phyloP scores from a whole-genome alignment of 495 filamentous ascomycete species.

The Aspergillus egyptiacus region DNA sequence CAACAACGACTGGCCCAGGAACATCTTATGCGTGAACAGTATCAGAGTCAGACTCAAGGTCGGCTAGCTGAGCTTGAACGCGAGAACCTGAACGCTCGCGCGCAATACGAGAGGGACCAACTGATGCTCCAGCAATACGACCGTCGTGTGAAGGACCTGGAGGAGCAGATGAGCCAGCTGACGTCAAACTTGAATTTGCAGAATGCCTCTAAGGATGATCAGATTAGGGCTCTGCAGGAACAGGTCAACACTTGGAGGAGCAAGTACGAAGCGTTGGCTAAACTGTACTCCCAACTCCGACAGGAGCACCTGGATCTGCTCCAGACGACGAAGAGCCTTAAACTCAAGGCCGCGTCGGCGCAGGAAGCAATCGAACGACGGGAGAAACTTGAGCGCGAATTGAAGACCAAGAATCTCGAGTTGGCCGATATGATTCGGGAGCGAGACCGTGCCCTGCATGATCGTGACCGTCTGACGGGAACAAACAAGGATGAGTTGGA shows the following conservation, averaged over 20 bases:
- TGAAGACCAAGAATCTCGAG: constrained; percentile 98
- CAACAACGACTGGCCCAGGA: constrained; percentile 89
- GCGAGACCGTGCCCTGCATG: constrained; percentile 88
- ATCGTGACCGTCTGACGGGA: constrained; percentile 77
- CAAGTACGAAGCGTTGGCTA: constrained; percentile 94
- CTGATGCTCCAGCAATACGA: constrained; percentile 97
- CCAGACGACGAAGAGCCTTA: constrained; percentile 90
- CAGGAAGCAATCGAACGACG: constrained; percentile 93
- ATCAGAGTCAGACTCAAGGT: constrained; percentile 85
- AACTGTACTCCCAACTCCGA: constrained; percentile 92
- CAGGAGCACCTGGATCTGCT: constrained; percentile 92
- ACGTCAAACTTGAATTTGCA: constrained; percentile 82
- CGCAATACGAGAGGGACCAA: constrained; percentile 95
- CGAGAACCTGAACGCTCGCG: constrained; percentile 88
- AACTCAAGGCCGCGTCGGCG: constrained; percentile 91
- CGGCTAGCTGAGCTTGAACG: constrained; percentile 88
- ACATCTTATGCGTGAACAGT: constrained; percentile 79
- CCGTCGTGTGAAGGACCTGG: constrained; percentile 82
- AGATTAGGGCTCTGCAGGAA: constrained; percentile 86
- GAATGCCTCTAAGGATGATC: constrained; percentile 82
- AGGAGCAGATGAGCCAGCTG: constrained; percentile 77
- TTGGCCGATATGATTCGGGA: constrained; percentile 98
- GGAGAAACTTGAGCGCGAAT: constrained; percentile 91
- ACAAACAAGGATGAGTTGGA: constrained; percentile 89
- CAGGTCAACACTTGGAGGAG: constrained; percentile 94